Evolutionary conservation across 2,329 filamentous ascomycete genomes (phyloP), one percentile per base, ranked within the genome.

Genomic region (Colletotrichum sp.): DNA sequence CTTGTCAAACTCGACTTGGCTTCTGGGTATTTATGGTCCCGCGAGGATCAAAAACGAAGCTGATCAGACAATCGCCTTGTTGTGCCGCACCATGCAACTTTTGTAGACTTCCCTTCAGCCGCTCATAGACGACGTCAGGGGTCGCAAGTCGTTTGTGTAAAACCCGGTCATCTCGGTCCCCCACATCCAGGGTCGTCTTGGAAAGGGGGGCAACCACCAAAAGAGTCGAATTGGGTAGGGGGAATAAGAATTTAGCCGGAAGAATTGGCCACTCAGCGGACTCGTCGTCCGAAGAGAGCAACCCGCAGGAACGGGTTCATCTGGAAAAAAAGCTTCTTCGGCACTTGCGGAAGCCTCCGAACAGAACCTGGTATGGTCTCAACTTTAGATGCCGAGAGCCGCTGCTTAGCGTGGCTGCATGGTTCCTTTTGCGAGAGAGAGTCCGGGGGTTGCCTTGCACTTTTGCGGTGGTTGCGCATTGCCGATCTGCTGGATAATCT

Each of bases 91-190:
- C n/a, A 28, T 10, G 15, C 71, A 34, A 52, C 34, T 59, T 73
- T 68, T 73, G 49, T 74, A 74, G 65, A 28, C 21, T 74, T 64
- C 26, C 65, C n/a, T 68, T 44, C 63, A 13, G 30, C 32, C 32
- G 21, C 34, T 34, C 21, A 3, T 26, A 16, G 8, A 7, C 34
- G 59, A 34, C 36, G 21, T 52, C 36, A 62, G 60, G 65, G 59
- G 24, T 21, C 26, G n/a, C n/a, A 28, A 8, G 44, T 30, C 36
- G 30, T 60, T 44, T 66, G 24, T 62, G 28, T 65, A 68, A 69
- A 66, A 72, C 73, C 64, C 70, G 34, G 18, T 76, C 64, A 76
- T 69, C 26, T 69, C 65, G 71, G 24, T 73, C 30, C 65, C 69
- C 70, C 70, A 74, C 71, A 60, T 44, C 34, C 34, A 60, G 71